Evolutionary conservation across 75 land plant genomes (phyloP).

Genomic region (Pseudotsuga menziesii): DNA sequence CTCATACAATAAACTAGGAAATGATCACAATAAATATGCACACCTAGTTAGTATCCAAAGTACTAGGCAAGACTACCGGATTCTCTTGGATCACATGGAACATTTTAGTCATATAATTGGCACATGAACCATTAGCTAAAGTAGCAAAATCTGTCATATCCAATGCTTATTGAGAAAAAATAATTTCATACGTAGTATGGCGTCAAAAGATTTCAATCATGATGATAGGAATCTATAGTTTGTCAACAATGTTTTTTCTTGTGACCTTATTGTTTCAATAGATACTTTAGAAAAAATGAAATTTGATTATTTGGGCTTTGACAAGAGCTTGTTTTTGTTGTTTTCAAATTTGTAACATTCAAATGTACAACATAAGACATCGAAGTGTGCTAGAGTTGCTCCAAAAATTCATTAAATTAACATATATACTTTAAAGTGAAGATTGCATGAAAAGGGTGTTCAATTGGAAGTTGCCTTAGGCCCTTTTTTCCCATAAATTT

Average conservation of each 20-base stretch:
- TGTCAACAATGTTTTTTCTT: background rate
- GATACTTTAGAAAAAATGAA: too few relatives aligned
- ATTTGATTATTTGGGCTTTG: background rate
- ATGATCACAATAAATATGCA: background rate
- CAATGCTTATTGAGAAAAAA: background rate
- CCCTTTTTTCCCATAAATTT: too few relatives aligned
- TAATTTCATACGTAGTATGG: background rate
- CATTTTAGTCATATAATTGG: background rate
- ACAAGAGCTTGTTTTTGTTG: background rate
- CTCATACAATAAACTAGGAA: background rate
- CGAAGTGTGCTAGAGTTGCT: background rate
- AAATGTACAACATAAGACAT: background rate
- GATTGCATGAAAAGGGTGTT: too few relatives aligned
- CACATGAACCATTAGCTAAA: background rate
- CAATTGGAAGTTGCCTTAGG: too few relatives aligned
- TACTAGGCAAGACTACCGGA: background rate
- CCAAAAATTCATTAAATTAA: background rate
- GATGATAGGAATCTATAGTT: background rate
- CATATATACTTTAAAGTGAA: background rate
- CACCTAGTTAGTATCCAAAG: background rate
- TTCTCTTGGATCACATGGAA: background rate
- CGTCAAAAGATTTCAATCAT: background rate
- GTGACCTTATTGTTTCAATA: too few relatives aligned
- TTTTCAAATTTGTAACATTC: background rate
- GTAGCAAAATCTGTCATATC: background rate